A percentile compares a stretch with the other conserved stretches of the same genome.
phyloP scores from a whole-genome alignment of 495 filamentous ascomycete species.

The Baudoinia panamericana region DNA sequence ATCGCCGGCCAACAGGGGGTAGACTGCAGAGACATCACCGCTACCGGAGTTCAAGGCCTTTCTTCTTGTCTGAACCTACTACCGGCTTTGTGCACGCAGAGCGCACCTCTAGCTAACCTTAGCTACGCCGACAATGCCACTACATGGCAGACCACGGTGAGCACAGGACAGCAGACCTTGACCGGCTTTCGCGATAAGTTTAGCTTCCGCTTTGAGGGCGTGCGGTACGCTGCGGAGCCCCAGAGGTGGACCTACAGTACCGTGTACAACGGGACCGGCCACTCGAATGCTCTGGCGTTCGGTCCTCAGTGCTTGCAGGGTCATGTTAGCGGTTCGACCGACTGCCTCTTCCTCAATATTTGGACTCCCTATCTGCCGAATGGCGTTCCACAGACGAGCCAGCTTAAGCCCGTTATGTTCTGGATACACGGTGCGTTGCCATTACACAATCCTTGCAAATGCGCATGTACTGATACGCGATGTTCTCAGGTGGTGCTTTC shows the following conservation, averaged over 20 bases:
- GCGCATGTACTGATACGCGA: background rate
- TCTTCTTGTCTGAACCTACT: background rate
- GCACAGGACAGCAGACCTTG: background rate
- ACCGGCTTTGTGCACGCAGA: constrained; percentile 21
- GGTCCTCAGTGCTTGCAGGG: constrained; percentile 34
- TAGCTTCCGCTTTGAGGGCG: constrained; percentile 35
- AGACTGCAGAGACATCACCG: constrained; percentile 4
- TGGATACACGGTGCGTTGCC: constrained; percentile 25
- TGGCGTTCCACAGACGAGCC: constrained; percentile 13
- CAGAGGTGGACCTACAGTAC: constrained; percentile 20
- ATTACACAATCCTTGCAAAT: background rate
- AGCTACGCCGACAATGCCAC: constrained; percentile 18
- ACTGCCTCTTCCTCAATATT: constrained; percentile 44
- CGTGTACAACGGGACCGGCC: constrained; percentile 10
- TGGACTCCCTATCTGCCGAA: constrained; percentile 40
- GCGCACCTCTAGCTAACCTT: constrained; percentile 15
- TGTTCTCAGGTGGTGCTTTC: constrained; percentile 21
- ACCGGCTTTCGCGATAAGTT: constrained; percentile 34
- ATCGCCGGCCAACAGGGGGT: constrained; percentile 7
- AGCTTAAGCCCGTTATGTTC: constrained; percentile 38
- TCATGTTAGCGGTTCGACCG: constrained; percentile 29
- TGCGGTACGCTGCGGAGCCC: constrained; percentile 22
- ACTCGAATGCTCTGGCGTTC: constrained; percentile 28
- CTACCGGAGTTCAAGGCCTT: background rate
- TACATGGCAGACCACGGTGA: constrained; percentile 10